A percentile compares a stretch with the other conserved stretches of the same genome.
Conservation (phyloP, 2,329 filamentous ascomycete genomes). For the Albophoma yamanashiensis region DNA sequence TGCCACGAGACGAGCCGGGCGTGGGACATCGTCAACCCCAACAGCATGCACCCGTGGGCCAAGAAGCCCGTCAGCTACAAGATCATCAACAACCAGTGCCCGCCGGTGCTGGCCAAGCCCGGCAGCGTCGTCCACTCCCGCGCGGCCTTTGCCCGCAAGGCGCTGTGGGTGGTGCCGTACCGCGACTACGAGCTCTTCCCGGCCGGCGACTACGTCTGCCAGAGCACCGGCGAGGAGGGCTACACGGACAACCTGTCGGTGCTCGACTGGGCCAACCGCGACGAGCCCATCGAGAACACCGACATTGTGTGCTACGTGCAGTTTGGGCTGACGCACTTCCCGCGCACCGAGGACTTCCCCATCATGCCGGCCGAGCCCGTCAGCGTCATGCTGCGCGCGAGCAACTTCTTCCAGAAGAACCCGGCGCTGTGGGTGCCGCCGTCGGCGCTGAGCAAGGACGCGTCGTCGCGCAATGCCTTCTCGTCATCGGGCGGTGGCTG, state of each 20-base stretch:
- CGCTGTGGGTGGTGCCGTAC: constrained; percentile 32
- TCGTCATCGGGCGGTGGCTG: constrained; percentile 2
- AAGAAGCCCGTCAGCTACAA: constrained; percentile 34
- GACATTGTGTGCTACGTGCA: constrained; percentile 42
- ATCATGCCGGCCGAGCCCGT: constrained; percentile 55
- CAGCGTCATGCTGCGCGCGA: constrained; percentile 35
- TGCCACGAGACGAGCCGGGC: constrained; percentile 16
- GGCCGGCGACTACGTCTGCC: constrained; percentile 31
- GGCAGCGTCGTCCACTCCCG: constrained; percentile 25
- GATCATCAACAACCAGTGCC: constrained; percentile 34
- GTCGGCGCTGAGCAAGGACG: constrained; percentile 23
- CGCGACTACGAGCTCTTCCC: constrained; percentile 30
- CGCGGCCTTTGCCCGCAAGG: constrained; percentile 29
- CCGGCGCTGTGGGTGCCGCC: constrained; percentile 39
- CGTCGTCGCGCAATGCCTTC: constrained; percentile 9
- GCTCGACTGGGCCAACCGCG: constrained; percentile 36
- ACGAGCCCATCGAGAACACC: constrained; percentile 38
- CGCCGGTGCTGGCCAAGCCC: constrained; percentile 30
- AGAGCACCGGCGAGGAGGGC: constrained; percentile 28
- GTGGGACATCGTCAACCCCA: constrained; percentile 30
- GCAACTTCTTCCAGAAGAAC: constrained; percentile 41
- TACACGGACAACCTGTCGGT: constrained; percentile 11
- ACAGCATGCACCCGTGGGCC: constrained; percentile 25
- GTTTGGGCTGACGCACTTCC: constrained; percentile 47
- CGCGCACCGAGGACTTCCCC: constrained; percentile 55